Evolutionary conservation across 345 rosid genomes (phyloP).

Genomic region (Bruguiera sexangula): DNA sequence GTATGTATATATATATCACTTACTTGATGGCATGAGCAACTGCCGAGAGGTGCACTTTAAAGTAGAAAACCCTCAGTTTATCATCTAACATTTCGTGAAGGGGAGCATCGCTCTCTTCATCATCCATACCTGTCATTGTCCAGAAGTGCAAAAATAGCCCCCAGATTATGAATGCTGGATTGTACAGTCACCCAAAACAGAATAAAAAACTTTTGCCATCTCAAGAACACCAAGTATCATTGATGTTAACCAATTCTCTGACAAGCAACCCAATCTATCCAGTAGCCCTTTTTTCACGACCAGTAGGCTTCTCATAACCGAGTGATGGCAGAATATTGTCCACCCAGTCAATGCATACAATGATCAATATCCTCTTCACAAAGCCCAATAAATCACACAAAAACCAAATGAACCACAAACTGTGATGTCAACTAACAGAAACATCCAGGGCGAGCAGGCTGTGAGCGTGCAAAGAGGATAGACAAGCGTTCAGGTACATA

Average conservation of each 20-base stretch:
- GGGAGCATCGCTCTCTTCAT: slow-evolving; percentile 62
- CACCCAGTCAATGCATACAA: background rate
- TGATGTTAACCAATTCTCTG: background rate
- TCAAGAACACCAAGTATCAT: background rate
- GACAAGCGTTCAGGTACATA: slow-evolving; percentile 20
- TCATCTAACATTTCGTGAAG: slow-evolving; percentile 81
- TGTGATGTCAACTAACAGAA: too few species aligned
- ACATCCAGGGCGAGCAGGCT: too few species aligned
- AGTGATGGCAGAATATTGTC: background rate
- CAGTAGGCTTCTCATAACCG: background rate
- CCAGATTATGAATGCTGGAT: background rate
- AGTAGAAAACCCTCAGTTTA: slow-evolving; percentile 65
- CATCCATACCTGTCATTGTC: slow-evolving; percentile 90
- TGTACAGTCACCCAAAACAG: too few species aligned
- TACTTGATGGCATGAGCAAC: slow-evolving; percentile 72
- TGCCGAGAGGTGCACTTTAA: slow-evolving; percentile 63
- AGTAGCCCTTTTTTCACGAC: background rate
- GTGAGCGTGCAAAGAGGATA: background rate
- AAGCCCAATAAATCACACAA: background rate
- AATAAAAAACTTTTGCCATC: background rate
- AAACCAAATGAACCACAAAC: background rate
- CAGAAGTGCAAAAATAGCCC: background rate
- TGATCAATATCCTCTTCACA: background rate
- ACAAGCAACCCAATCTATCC: background rate
- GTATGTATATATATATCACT: slow-evolving; percentile 18